Percentiles rank a stretch among this genome's conserved stretches.
Conservation (phyloP, 495 filamentous ascomycete species). For the Astrocystis sublimbata region DNA sequence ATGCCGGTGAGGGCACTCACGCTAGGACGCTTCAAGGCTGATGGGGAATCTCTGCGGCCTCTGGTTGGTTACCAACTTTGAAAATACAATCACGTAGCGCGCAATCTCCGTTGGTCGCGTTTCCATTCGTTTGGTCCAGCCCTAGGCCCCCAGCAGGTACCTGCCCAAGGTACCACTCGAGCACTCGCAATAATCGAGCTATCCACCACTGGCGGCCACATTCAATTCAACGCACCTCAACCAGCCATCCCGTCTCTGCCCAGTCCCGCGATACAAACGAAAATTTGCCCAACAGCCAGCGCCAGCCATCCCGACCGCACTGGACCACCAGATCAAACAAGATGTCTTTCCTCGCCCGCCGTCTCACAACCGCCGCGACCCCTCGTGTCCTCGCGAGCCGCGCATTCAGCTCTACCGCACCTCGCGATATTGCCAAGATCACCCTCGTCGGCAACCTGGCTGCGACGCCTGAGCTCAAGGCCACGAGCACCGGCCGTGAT, state of each 20-base stretch:
- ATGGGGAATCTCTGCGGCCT: too few relatives aligned
- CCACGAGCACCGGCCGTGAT: constrained; percentile 66
- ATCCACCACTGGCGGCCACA: too few relatives aligned
- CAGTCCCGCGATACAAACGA: not conserved
- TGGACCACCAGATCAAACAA: not conserved
- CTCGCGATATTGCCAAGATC: constrained; percentile 62
- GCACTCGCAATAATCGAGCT: too few relatives aligned
- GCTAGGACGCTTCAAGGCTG: not conserved
- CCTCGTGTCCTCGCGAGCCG: constrained; percentile 41
- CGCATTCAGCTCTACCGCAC: constrained; percentile 55
- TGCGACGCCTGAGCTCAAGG: constrained; percentile 63
- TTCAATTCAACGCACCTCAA: too few relatives aligned
- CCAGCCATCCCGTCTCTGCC: not conserved
- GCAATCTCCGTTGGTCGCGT: constrained; percentile 3
- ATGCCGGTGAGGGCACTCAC: not conserved
- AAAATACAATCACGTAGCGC: not conserved
- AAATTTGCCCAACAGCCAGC: not conserved
- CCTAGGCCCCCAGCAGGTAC: too few relatives aligned
- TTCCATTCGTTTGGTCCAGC: not conserved
- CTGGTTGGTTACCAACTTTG: constrained; percentile 1
- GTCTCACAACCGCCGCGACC: constrained; percentile 37
- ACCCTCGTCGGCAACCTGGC: constrained; percentile 77
- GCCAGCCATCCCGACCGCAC: not conserved
- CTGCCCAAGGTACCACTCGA: too few relatives aligned
- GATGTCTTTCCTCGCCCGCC: constrained; percentile 43